phyloP scores from a whole-genome alignment of 2,329 filamentous ascomycete species.

The Tetracladium maxilliforme region DNA sequence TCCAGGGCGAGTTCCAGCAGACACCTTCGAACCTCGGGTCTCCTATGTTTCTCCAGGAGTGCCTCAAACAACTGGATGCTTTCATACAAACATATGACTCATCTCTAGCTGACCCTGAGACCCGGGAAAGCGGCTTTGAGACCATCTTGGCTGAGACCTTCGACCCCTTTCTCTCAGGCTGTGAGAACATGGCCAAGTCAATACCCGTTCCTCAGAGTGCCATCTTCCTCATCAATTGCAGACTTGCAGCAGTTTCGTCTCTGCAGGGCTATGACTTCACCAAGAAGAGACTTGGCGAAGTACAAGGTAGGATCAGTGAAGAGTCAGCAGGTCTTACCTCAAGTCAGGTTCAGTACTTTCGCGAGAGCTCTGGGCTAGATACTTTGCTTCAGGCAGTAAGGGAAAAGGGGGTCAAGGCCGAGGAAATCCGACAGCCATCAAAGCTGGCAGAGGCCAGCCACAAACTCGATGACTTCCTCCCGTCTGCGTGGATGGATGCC shows the following conservation, averaged over 20 bases:
- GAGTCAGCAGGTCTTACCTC: conserved; percentile 43
- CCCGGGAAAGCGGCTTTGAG: conserved; percentile 56
- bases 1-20: conserved; percentile 58
- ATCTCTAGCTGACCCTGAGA: conserved; percentile 47
- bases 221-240: conserved; percentile 63
- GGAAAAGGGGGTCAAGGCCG: not conserved
- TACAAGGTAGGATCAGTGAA: conserved; percentile 39
- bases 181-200: conserved; percentile 49
- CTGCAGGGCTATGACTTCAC: conserved; percentile 52
- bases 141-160: conserved; percentile 65
- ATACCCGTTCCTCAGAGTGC: conserved; percentile 44
- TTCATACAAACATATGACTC: conserved; percentile 82
- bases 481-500: conserved; percentile 85
- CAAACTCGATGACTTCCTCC: conserved; percentile 76
- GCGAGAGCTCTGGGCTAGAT: conserved; percentile 59
- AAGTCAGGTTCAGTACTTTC: conserved; percentile 59
- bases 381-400: conserved; percentile 42
- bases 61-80: conserved; percentile 60
- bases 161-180: conserved; percentile 72
- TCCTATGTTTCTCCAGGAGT: conserved; percentile 68
- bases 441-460: conserved; percentile 56
- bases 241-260: conserved; percentile 38
- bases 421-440: conserved; percentile 33
- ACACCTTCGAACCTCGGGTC: conserved; percentile 60
- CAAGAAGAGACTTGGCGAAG: conserved; percentile 31